A percentile compares a stretch with the other conserved stretches of the same genome.
These are phyloP conservation scores for Davidsoniella eucalypti DNA, from an alignment of 2,329 filamentous ascomycete genomes.

Conservation along the genomic window DNA sequence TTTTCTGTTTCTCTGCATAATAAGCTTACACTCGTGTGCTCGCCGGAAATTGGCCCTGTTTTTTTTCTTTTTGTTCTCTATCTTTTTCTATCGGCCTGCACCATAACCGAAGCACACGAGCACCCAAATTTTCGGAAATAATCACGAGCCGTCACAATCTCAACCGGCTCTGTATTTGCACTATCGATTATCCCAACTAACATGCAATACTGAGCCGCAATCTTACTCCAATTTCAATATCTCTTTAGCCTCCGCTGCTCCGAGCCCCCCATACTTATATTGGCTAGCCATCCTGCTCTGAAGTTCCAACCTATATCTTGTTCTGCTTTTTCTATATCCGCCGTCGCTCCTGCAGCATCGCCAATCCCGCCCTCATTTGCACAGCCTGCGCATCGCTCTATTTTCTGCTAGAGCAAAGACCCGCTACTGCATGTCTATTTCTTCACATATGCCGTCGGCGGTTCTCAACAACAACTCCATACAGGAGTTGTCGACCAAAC, in stretches of 20 bases:
- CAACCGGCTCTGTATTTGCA: too few species aligned
- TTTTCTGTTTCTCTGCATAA: too few species aligned
- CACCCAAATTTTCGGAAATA: too few species aligned
- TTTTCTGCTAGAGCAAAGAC: background rate
- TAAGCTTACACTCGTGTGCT: too few species aligned
- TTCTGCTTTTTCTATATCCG: too few species aligned
- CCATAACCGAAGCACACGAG: background rate
- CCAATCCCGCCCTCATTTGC: background rate
- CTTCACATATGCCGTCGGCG: slow-evolving; percentile 4
- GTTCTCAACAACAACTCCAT: slow-evolving; percentile 9
- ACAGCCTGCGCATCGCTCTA: background rate
- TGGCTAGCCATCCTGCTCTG: background rate
- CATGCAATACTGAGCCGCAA: slow-evolving; percentile 1
- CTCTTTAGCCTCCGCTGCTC: slow-evolving; percentile 5
- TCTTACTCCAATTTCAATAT: slow-evolving; percentile 1
- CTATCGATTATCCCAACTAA: background rate
- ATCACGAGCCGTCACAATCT: too few species aligned
- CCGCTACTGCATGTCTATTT: background rate
- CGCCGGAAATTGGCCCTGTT: too few species aligned
- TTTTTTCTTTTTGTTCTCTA: background rate
- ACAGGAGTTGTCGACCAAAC: slow-evolving; percentile 4
- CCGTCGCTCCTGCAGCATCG: background rate
- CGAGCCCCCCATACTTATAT: background rate
- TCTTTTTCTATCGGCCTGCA: background rate
- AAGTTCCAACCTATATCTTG: background rate